Evolutionary conservation across 176 grass and related monocot genomes (phyloP).

Genomic region (Elaeis guineensis): DNA sequence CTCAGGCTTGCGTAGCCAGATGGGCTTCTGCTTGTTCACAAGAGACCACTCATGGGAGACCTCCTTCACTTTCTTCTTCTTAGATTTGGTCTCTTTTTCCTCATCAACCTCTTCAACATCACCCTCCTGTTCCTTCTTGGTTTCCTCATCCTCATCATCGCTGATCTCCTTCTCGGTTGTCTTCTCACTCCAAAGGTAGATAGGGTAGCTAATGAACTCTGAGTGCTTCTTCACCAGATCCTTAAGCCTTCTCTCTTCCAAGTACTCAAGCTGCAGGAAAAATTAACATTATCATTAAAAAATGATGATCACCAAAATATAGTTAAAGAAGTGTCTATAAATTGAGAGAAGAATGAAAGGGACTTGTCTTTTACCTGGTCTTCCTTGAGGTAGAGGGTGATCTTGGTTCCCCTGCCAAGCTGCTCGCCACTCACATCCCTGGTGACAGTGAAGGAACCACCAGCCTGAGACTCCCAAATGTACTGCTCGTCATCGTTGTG

Average conservation of each 20-base stretch:
- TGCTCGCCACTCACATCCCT: background rate
- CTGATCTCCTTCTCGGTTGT: constrained; percentile 8
- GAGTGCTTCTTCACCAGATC: constrained; percentile 11
- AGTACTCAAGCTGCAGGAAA: background rate
- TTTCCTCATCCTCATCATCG: constrained; percentile 3
- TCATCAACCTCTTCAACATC: constrained; percentile 8
- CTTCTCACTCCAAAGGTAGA: constrained; percentile 10
- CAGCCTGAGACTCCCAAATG: constrained; percentile 8
- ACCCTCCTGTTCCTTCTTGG: constrained; percentile 10
- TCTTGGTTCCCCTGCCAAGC: constrained; percentile 14
- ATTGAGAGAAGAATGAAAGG: too few species aligned
- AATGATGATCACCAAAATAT: too few species aligned
- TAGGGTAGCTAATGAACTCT: constrained; percentile 9
- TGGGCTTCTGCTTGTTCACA: constrained; percentile 12
- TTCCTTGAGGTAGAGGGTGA: constrained; percentile 14
- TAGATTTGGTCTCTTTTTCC: constrained; percentile 5
- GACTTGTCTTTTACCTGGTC: background rate
- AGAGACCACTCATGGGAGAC: constrained; percentile 4
- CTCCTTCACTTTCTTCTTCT: constrained; percentile 12
- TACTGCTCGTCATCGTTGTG: constrained; percentile 15
- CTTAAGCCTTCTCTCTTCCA: constrained; percentile 13
- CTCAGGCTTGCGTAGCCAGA: constrained; percentile 10
- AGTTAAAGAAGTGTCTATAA: too few species aligned
- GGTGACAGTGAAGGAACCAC: constrained; percentile 1
- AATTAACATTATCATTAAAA: too few species aligned